Conservation (phyloP, 805 yeast species). For the Teunomyces funiuensis region DNA sequence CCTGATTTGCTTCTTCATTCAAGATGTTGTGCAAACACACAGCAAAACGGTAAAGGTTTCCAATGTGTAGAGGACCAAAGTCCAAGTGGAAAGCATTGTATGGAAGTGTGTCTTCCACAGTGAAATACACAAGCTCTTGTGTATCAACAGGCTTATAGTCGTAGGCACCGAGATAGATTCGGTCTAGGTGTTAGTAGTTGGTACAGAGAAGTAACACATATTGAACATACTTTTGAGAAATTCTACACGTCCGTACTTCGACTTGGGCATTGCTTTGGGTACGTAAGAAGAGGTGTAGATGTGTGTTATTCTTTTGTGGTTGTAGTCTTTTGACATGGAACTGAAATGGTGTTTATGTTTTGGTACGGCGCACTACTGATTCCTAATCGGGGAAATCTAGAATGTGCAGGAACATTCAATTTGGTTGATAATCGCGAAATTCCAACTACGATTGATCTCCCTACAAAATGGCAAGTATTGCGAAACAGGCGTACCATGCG, state of each 20-base stretch:
- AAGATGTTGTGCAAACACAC: slow-evolving; percentile 89
- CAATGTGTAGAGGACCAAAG: slow-evolving; percentile 94
- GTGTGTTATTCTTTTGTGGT: slow-evolving; percentile 5
- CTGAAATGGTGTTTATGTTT: slow-evolving; percentile 7
- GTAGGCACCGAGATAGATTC: slow-evolving; percentile 88
- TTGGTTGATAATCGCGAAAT: too few species aligned
- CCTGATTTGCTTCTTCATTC: slow-evolving; percentile 79
- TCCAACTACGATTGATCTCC: too few species aligned
- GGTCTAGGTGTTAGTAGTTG: slow-evolving; percentile 31
- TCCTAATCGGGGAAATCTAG: slow-evolving; percentile 1
- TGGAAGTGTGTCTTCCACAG: slow-evolving; percentile 88
- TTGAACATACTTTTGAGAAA: slow-evolving; percentile 42
- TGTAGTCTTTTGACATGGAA: slow-evolving; percentile 2
- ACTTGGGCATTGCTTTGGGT: not conserved
- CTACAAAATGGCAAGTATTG: slow-evolving; percentile 5
- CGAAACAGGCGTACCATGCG: too few species aligned
- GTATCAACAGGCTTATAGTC: slow-evolving; percentile 79
- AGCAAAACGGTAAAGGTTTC: slow-evolving; percentile 91
- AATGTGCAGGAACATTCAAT: slow-evolving; percentile 2
- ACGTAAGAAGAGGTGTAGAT: not conserved
- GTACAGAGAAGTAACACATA: not conserved
- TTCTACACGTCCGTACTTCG: slow-evolving; percentile 39
- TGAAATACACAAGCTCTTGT: slow-evolving; percentile 74
- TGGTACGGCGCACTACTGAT: slow-evolving; percentile 4
- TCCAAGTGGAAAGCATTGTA: slow-evolving; percentile 95